Base-by-base conservation (phyloP, 768 basidiomycete genomes). In the Tulasnella sp. region DNA sequence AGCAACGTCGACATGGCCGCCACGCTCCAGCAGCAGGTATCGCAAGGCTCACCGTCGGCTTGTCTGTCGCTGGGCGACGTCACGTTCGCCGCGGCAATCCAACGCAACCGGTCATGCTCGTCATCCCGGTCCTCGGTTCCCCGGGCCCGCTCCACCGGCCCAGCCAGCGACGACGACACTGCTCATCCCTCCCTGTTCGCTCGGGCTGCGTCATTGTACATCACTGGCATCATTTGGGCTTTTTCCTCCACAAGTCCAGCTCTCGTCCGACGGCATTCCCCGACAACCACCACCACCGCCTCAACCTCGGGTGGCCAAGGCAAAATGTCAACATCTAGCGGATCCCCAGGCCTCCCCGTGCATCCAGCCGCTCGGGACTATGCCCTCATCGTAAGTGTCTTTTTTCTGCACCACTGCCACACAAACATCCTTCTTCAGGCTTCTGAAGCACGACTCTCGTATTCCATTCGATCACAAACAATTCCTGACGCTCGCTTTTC, bases 21-120 rank as follows among this genome's bases (percentile, higher is more conserved):
- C 44, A 42, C 71, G 37, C 44, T 72, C 23, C 37, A 35, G 37
- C 39, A 26, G 10, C 71, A 40, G 20, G 71, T 72, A 16, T 72
- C 37, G 11, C 39, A 72, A 72, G 71, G 71, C 71, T 72, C 71
- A 10, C 71, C 71, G 20, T n/a, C 44, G 5, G 71, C 71, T 10
- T 72, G 71, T 46, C 71, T 72, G 2, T 29, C 71, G 23, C 71
- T 72, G n/a, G 71, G 71, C n/a, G 71, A 72, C 71, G 10, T 40
- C 39, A 40, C 39, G 23, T 72, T 40, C 37, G 44, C 71, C 37
- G 44, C 71, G 71, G 71, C 44, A 5, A 72, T 72, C 71, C 61
- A 67, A 16, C 71, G 44, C n/a, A 46, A 72, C 71, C 71, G 44
- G n/a, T 40, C 44, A 16, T 29, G 32, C 4, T 46, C 71, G 71